A percentile compares a stretch with the other conserved stretches of the same genome.
phyloP scores from a whole-genome alignment of 2,329 filamentous ascomycete species.

The Biscogniauxia marginata region DNA sequence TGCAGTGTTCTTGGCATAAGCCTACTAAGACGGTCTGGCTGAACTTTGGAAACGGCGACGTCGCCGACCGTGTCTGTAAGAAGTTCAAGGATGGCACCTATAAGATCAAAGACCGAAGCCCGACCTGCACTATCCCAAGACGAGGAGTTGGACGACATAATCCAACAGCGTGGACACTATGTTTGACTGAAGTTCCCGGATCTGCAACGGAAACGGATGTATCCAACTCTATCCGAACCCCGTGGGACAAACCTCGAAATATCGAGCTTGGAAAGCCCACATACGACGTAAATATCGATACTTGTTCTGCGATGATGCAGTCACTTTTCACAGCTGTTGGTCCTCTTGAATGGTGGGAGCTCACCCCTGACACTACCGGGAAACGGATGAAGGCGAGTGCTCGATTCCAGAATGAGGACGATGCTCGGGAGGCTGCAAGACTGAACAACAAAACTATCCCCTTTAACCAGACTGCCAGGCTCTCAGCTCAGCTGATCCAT shows the following conservation, averaged over 20 bases:
- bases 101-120: slow-evolving; percentile 20
- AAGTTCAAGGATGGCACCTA: slow-evolving; percentile 24
- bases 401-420: slow-evolving; percentile 36
- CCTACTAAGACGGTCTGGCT: slow-evolving; percentile 29
- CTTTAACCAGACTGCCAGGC: slow-evolving; percentile 30
- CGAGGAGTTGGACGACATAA: slow-evolving; percentile 1
- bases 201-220: slow-evolving; percentile 18
- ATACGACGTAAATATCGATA: slow-evolving; percentile 24
- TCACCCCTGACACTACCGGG: slow-evolving; percentile 18
- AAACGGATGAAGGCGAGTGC: slow-evolving; percentile 41
- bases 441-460: slow-evolving; percentile 33
- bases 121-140: too few relatives aligned
- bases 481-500: slow-evolving; percentile 38
- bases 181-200: slow-evolving; percentile 24
- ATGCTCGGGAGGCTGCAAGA: slow-evolving; percentile 36
- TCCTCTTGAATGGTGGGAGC: slow-evolving; percentile 35
- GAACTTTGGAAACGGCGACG: slow-evolving; percentile 22
- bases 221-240: slow-evolving; percentile 12
- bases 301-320: slow-evolving; percentile 23
- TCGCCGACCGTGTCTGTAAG: slow-evolving; percentile 20
- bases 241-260: slow-evolving; percentile 12
- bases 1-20: slow-evolving; percentile 38
- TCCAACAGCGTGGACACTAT: slow-evolving; percentile 22
- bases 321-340: slow-evolving; percentile 34
- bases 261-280: slow-evolving; percentile 21